Conservation (phyloP, 306 rosid genomes). For the Mucuna pruriens region DNA sequence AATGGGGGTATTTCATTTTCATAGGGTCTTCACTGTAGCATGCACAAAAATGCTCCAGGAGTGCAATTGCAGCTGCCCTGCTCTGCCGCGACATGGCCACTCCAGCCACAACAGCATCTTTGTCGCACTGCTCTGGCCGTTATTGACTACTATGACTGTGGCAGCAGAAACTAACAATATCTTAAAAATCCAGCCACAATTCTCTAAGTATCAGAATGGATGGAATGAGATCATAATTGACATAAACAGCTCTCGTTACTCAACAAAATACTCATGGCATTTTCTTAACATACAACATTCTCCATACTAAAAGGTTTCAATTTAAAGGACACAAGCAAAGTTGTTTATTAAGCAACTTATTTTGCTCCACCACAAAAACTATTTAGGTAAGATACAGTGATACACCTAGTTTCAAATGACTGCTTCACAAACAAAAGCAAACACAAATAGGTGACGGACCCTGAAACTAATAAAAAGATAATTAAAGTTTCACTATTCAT, state of each 20-base stretch:
- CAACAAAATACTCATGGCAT: conserved; percentile 7
- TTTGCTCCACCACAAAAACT: conserved; percentile 22
- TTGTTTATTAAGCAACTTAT: background rate
- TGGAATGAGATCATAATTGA: conserved; percentile 10
- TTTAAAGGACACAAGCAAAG: background rate
- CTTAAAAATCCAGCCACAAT: background rate
- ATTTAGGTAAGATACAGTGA: conserved; percentile 17
- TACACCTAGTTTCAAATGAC: conserved; percentile 25
- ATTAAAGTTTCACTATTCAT: background rate
- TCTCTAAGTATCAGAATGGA: background rate
- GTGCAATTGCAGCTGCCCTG: too few species aligned
- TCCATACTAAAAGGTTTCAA: background rate
- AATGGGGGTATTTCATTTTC: too few species aligned
- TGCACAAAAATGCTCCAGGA: too few species aligned
- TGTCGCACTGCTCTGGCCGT: too few species aligned
- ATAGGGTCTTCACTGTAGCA: too few species aligned
- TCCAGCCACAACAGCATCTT: too few species aligned
- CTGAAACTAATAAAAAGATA: background rate
- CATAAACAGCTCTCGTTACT: background rate
- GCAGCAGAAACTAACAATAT: background rate
- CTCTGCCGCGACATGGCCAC: too few species aligned
- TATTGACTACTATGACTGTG: too few species aligned
- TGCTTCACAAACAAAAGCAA: conserved; percentile 29
- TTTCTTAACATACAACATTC: background rate
- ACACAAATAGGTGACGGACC: background rate